Conservation (phyloP, 176 grass and related monocot genomes). For the Cenchrus americanus region DNA sequence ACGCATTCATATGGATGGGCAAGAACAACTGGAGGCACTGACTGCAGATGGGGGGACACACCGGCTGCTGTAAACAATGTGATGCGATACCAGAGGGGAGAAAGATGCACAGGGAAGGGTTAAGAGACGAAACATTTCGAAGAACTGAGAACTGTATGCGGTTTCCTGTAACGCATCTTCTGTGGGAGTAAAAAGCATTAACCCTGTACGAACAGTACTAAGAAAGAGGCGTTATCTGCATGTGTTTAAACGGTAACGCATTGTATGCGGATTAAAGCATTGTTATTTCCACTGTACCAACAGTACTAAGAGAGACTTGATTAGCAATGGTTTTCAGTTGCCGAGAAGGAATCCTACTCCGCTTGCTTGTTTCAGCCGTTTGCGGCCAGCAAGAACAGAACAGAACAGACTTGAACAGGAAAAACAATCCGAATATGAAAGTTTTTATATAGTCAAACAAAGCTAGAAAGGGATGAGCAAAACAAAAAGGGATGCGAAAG, state of each 20-base stretch:
- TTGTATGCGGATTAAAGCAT: neutral
- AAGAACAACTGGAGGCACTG: neutral
- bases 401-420: neutral
- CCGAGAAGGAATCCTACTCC: neutral
- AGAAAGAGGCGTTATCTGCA: neutral
- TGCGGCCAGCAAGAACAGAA: slow-evolving; percentile 8
- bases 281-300: neutral
- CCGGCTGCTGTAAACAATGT: neutral
- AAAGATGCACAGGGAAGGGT: neutral
- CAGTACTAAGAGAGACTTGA: slow-evolving; percentile 12
- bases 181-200: neutral
- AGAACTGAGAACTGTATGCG: neutral
- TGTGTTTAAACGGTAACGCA: neutral
- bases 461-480: neutral
- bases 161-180: neutral
- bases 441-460: neutral
- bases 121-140: neutral
- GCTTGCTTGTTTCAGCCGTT: neutral
- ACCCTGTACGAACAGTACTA: neutral
- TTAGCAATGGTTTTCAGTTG: slow-evolving; percentile 4
- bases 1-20: slow-evolving; percentile 22
- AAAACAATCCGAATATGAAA: neutral
- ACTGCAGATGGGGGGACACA: neutral
- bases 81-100: neutral
- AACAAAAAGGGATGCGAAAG: neutral